Evolutionary conservation across 768 basidiomycete genomes (phyloP).

Genomic region (Arthromyces matolae): DNA sequence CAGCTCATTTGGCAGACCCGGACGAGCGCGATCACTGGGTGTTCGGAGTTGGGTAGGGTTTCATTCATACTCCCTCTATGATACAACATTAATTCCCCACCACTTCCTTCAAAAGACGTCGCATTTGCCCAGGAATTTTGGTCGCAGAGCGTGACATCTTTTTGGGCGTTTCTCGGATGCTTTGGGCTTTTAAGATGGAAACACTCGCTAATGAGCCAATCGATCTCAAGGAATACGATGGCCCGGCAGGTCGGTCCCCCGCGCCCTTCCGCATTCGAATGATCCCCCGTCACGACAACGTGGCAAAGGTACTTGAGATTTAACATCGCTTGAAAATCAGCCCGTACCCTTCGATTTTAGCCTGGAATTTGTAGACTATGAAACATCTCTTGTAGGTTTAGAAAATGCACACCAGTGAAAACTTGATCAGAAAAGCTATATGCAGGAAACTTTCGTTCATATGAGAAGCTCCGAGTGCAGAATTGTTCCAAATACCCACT

Average conservation of each 20-base stretch:
- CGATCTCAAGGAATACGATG: constrained; percentile 44
- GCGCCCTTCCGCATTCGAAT: too few relatives aligned
- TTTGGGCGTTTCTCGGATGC: constrained; percentile 41
- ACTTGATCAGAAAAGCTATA: too few relatives aligned
- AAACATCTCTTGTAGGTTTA: too few relatives aligned
- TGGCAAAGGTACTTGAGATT: too few relatives aligned
- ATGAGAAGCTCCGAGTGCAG: too few relatives aligned
- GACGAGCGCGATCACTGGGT: constrained; percentile 48
- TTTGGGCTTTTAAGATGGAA: constrained; percentile 45
- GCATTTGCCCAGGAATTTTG: constrained; percentile 42
- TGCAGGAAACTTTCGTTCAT: too few relatives aligned
- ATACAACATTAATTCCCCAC: background rate
- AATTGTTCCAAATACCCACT: too few relatives aligned
- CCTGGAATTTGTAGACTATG: too few relatives aligned
- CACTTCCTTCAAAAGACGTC: constrained; percentile 22
- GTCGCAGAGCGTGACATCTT: constrained; percentile 45
- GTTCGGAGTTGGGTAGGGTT: constrained; percentile 42
- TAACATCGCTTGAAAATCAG: too few relatives aligned
- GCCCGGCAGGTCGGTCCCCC: constrained; percentile 42
- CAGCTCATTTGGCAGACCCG: constrained; percentile 38
- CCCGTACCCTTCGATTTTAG: constrained; percentile 38
- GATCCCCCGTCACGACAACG: too few relatives aligned
- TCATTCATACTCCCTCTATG: constrained; percentile 6
- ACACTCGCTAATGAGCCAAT: constrained; percentile 40
- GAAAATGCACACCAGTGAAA: too few relatives aligned